phyloP scores from a whole-genome alignment of 1,139 yeast genomes.

The Maudiozyma humilis region DNA sequence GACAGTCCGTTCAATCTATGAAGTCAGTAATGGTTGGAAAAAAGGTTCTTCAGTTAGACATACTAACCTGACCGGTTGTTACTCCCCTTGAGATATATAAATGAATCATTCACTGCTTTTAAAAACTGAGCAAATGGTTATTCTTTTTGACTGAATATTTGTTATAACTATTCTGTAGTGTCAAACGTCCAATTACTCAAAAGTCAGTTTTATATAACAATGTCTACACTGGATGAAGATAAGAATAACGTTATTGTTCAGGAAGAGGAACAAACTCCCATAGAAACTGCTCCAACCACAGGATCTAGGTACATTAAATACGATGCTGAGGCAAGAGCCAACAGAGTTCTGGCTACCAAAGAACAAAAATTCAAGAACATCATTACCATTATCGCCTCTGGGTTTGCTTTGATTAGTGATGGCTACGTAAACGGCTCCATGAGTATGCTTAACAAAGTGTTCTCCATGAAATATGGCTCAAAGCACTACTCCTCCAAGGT shows the following conservation, averaged over 20 bases:
- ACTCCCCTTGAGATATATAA: too few relatives aligned
- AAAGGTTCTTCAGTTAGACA: too few relatives aligned
- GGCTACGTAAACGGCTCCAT: slow-evolving; percentile 7
- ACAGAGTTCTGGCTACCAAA: neutral
- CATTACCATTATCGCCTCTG: slow-evolving; percentile 7
- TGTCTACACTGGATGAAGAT: neutral
- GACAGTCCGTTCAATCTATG: too few relatives aligned
- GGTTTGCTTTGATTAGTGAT: slow-evolving; percentile 8
- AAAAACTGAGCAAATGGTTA: too few relatives aligned
- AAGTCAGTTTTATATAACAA: neutral
- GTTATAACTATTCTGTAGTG: neutral
- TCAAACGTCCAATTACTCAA: neutral
- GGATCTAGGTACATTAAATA: slow-evolving; percentile 2
- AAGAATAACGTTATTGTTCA: neutral
- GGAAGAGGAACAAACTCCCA: slow-evolving; percentile 1
- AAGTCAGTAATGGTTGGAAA: too few relatives aligned
- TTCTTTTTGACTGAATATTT: too few relatives aligned
- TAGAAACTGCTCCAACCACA: neutral
- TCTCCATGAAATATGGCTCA: slow-evolving; percentile 5
- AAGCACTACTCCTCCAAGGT: slow-evolving; percentile 6
- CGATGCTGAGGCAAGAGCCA: slow-evolving; percentile 5
- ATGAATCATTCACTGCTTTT: too few relatives aligned
- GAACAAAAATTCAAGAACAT: slow-evolving; percentile 5
- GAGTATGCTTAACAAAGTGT: slow-evolving; percentile 8
- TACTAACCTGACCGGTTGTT: too few relatives aligned